These are phyloP conservation scores for Talaromyces ruber DNA, from an alignment of 495 filamentous ascomycete species.

Conservation along the genomic window DNA sequence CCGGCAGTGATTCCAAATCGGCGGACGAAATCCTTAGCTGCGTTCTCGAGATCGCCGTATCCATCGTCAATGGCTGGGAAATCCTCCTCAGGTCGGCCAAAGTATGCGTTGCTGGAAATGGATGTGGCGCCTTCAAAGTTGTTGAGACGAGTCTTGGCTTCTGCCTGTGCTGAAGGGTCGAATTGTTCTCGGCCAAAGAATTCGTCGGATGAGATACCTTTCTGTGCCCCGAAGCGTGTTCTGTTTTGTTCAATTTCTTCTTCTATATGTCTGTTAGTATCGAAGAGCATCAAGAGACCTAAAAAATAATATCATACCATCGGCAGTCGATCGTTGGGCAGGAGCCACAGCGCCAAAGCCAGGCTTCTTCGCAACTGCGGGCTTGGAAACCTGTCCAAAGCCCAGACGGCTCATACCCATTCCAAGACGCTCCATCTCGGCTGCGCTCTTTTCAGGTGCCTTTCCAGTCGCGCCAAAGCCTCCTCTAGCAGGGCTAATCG, in stretches of 20 bases:
- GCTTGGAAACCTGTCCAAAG: slow-evolving; percentile 77
- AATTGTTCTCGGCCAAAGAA: slow-evolving; percentile 90
- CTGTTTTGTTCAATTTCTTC: slow-evolving; percentile 30
- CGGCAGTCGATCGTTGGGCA: slow-evolving; percentile 49
- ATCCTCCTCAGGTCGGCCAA: slow-evolving; percentile 79
- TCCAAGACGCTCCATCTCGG: slow-evolving; percentile 81
- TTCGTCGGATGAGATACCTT: slow-evolving; percentile 95
- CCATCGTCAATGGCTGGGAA: slow-evolving; percentile 48
- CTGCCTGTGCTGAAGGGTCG: slow-evolving; percentile 69
- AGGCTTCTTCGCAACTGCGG: slow-evolving; percentile 59
- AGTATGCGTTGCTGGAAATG: slow-evolving; percentile 95
- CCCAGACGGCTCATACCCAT: slow-evolving; percentile 85
- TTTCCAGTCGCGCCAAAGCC: slow-evolving; percentile 51
- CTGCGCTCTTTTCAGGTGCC: slow-evolving; percentile 48
- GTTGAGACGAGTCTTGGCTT: slow-evolving; percentile 78
- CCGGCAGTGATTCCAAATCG: slow-evolving; percentile 92
- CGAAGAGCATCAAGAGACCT: background rate
- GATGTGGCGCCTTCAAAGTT: slow-evolving; percentile 87
- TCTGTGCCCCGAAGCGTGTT: slow-evolving; percentile 69
- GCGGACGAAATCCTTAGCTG: slow-evolving; percentile 88
- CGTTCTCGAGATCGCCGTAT: slow-evolving; percentile 82
- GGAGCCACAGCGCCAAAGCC: slow-evolving; percentile 84
- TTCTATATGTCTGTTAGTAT: slow-evolving; percentile 15
- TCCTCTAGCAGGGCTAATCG: slow-evolving; percentile 54
- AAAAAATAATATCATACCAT: slow-evolving; percentile 47